Conservation (phyloP, 768 basidiomycete genomes). For the Plicaturopsis crispa region DNA sequence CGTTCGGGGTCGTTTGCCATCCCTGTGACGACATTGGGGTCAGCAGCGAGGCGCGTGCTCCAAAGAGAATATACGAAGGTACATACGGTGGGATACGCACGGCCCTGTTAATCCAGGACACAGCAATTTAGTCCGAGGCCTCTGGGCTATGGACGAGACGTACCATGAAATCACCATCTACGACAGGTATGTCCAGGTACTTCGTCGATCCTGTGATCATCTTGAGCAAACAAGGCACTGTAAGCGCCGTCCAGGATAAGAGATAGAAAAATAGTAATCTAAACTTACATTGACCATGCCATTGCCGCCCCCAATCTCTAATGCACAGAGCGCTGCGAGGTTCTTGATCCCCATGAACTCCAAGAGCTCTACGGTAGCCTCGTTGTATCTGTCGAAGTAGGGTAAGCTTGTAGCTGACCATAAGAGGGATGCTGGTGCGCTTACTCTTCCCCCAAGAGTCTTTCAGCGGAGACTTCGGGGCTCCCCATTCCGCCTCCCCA, state of each 20-base stretch:
- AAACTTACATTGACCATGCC: conserved; percentile 32
- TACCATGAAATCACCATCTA: conserved; percentile 42
- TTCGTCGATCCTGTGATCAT: conserved; percentile 27
- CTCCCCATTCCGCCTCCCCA: conserved; percentile 38
- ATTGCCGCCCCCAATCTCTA: conserved; percentile 38
- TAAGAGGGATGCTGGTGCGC: no score
- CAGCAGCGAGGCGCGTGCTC: no score
- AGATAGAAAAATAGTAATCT: conserved; percentile 5
- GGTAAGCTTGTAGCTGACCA: no score
- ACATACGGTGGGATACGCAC: no score
- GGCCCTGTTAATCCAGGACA: no score
- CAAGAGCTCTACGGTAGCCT: conserved; percentile 22
- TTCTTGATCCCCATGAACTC: conserved; percentile 19
- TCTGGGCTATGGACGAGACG: no score
- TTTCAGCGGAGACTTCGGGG: conserved; percentile 29
- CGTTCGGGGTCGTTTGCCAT: no score
- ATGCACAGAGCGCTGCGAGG: conserved; percentile 26
- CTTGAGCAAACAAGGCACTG: conserved; percentile 18
- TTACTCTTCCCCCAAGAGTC: conserved; percentile 28
- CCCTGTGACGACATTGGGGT: no score
- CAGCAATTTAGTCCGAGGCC: no score
- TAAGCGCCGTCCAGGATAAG: conserved; percentile 28
- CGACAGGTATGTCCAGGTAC: conserved; percentile 28
- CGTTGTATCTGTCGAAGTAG: conserved; percentile 26
- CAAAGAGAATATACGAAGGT: neutral